Conservation (phyloP, 1,284 basidiomycete species). For the Sanghuangporus baumii region DNA sequence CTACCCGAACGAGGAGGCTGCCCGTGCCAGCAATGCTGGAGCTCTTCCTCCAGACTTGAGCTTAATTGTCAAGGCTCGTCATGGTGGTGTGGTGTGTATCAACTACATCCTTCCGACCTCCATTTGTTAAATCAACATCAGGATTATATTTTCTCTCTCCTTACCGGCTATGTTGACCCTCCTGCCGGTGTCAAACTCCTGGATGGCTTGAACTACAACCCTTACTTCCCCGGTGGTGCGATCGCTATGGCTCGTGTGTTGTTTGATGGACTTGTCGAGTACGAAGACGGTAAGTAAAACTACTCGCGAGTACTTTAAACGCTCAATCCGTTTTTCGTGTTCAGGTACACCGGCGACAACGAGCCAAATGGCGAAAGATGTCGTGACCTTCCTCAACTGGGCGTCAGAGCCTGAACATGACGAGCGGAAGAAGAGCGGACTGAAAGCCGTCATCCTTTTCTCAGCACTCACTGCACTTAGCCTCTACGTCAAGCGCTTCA, state of each 20-base stretch:
- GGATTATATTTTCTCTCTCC: constrained; percentile 96
- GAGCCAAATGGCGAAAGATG: constrained; percentile 99
- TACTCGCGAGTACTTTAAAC: constrained; percentile 1
- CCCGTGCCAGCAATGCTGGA: constrained; percentile 90
- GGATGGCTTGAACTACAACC: constrained; percentile 98
- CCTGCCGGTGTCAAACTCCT: constrained; percentile 95
- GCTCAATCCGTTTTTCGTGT: neutral
- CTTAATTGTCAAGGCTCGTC: constrained; percentile 97
- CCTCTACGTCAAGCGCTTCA: constrained; percentile 91
- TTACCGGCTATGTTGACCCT: constrained; percentile 96
- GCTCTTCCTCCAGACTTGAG: constrained; percentile 96
- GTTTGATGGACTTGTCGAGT: constrained; percentile 94
- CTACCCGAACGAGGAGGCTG: constrained; percentile 98
- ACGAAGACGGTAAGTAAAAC: constrained; percentile 68
- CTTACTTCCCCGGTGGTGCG: constrained; percentile 95
- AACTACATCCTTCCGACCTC: neutral
- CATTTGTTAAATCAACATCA: constrained; percentile 26
- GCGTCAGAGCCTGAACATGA: constrained; percentile 98
- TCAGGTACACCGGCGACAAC: constrained; percentile 92
- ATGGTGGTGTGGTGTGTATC: constrained; percentile 82
- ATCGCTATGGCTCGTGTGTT: constrained; percentile 98
- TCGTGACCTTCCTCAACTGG: constrained; percentile 93
- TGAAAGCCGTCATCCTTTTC: constrained; percentile 91
- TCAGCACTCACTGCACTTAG: constrained; percentile 77
- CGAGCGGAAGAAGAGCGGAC: constrained; percentile 92